A percentile compares a stretch with the other conserved stretches of the same genome.
phyloP scores from a whole-genome alignment of 495 filamentous ascomycete species.

The Aspergillus sparsus region DNA sequence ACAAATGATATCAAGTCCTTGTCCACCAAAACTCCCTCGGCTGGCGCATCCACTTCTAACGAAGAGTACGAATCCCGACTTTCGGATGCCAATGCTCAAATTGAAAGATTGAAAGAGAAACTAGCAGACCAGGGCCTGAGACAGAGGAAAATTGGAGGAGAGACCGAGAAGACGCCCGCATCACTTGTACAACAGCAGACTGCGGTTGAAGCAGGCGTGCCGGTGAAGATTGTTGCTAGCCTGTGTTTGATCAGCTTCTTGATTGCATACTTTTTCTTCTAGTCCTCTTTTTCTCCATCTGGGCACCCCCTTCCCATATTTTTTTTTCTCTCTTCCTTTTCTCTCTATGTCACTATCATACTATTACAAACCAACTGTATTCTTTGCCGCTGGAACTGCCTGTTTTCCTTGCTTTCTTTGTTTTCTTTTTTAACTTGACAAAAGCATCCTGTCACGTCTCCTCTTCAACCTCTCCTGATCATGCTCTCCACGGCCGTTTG shows the following conservation, averaged over 20 bases:
- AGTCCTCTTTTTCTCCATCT: conserved; percentile 34
- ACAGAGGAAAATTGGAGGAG: conserved; percentile 58
- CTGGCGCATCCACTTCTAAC: conserved; percentile 48
- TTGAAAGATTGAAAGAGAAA: conserved; percentile 69
- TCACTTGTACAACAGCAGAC: conserved; percentile 50
- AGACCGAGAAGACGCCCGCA: conserved; percentile 44
- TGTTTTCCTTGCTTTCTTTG: conserved; percentile 20
- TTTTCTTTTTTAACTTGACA: conserved; percentile 21
- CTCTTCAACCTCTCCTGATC: conserved; percentile 8
- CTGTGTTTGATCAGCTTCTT: conserved; percentile 89
- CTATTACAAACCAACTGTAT: conserved; percentile 27
- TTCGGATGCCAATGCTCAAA: conserved; percentile 71
- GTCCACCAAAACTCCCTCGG: conserved; percentile 42
- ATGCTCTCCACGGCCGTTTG: conserved; percentile 11
- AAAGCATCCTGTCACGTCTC: conserved; percentile 25
- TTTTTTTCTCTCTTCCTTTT: conserved; percentile 24
- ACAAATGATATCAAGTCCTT: conserved; percentile 26
- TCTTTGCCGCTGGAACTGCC: conserved; percentile 24
- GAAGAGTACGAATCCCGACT: conserved; percentile 73
- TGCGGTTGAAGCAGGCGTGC: conserved; percentile 69
- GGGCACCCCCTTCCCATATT: no score
- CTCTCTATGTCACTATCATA: conserved; percentile 20
- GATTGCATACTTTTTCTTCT: conserved; percentile 94
- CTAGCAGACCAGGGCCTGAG: conserved; percentile 68
- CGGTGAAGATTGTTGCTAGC: conserved; percentile 77